A percentile compares a stretch with the other conserved stretches of the same genome.
Conservation (phyloP, 768 basidiomycete species). For the Mycena venus region DNA sequence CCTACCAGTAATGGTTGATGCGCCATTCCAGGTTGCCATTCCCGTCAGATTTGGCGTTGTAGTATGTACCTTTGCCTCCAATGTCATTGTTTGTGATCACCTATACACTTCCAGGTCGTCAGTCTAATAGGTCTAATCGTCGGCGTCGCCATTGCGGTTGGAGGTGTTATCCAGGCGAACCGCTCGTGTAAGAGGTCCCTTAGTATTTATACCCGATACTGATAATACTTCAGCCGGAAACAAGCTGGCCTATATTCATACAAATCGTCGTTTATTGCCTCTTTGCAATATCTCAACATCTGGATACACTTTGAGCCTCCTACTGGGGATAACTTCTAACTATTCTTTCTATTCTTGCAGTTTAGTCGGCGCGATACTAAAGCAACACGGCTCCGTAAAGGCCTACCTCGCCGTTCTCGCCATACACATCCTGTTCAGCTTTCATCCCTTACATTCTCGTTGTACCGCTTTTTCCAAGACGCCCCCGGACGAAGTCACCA, state of each 20-base stretch:
- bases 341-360: conserved; percentile 39
- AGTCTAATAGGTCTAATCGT: conserved; percentile 59
- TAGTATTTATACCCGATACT: background rate
- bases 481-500: conserved; percentile 51
- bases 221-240: conserved; percentile 44
- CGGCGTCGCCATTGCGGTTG: conserved; percentile 55
- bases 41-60: conserved; percentile 62
- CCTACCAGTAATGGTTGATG: too few relatives aligned
- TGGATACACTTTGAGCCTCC: conserved; percentile 48
- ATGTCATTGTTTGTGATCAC: conserved; percentile 53
- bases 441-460: conserved; percentile 58
- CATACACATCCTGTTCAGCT: conserved; percentile 59
- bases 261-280: conserved; percentile 57
- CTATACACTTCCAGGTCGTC: conserved; percentile 46
- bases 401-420: conserved; percentile 58
- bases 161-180: conserved; percentile 52
- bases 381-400: conserved; percentile 55
- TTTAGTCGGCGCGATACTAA: conserved; percentile 57
- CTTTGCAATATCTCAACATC: conserved; percentile 59
- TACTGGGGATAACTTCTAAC: background rate
- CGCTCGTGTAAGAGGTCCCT: conserved; percentile 40
- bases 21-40: conserved; percentile 46
- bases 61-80: too few relatives aligned
- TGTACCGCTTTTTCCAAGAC: conserved; percentile 59
- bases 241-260: conserved; percentile 56